Percentiles rank a stretch among this genome's conserved stretches.
Conservation (phyloP, 1,139 yeast genomes). For the Blastobotrys buckinghamii region DNA sequence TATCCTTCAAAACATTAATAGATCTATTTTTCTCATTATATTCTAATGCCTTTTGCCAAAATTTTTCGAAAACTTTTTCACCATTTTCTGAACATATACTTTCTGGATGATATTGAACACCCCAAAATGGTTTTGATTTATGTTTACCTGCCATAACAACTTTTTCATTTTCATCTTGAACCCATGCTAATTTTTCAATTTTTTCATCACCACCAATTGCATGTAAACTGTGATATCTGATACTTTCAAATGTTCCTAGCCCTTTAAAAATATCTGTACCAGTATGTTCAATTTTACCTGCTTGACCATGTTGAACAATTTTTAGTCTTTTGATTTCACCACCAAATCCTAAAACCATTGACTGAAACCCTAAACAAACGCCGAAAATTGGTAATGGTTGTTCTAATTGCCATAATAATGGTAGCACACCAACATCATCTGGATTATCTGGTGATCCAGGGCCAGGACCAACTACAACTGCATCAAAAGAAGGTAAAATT, state of each 20-base stretch:
- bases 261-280: constrained; percentile 36
- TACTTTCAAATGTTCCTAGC: constrained; percentile 52
- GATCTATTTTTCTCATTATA: constrained; percentile 31
- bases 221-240: constrained; percentile 83
- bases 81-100: constrained; percentile 81
- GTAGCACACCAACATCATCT: constrained; percentile 72
- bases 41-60: constrained; percentile 48
- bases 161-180: constrained; percentile 22
- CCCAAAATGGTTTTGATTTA: constrained; percentile 60
- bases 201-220: constrained; percentile 36
- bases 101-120: constrained; percentile 97
- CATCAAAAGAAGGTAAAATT: constrained; percentile 51
- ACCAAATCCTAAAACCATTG: constrained; percentile 65
- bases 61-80: constrained; percentile 50
- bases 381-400: constrained; percentile 69
- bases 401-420: constrained; percentile 40
- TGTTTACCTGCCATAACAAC: constrained; percentile 80
- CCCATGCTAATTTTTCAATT: constrained; percentile 22
- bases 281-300: constrained; percentile 45
- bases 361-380: constrained; percentile 89
- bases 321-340: constrained; percentile 48
- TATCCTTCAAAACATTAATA: constrained; percentile 9
- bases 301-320: constrained; percentile 80
- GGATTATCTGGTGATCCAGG: constrained; percentile 79
- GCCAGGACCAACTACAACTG: constrained; percentile 90